Conservation (phyloP, 108 stramenopile species). For the Conticribra guillardii region DNA sequence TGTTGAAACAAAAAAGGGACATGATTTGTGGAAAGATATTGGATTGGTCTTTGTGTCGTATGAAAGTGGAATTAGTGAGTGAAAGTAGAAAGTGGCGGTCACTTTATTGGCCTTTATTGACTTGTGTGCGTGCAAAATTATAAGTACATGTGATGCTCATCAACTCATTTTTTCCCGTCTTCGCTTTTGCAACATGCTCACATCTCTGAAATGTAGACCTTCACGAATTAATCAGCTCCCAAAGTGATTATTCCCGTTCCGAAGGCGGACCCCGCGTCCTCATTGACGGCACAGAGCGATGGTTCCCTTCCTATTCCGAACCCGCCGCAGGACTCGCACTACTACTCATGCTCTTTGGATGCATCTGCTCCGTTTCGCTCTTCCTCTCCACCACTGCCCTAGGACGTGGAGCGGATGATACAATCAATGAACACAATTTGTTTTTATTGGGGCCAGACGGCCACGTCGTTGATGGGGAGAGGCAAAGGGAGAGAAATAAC, state of each 20-base stretch:
- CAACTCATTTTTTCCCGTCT: not conserved
- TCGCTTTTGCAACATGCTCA: not conserved
- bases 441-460: slow-evolving; percentile 26
- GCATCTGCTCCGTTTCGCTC: slow-evolving; percentile 39
- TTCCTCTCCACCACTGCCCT: slow-evolving; percentile 20
- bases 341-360: slow-evolving; percentile 43
- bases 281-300: slow-evolving; percentile 35
- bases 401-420: not conserved
- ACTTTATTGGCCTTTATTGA: not conserved
- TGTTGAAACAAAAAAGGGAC: not conserved
- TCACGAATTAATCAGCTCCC: slow-evolving; percentile 23
- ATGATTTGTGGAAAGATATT: slow-evolving; percentile 22
- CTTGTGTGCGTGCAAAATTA: no score
- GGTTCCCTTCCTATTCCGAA: slow-evolving; percentile 13
- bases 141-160: no score
- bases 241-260: slow-evolving; percentile 1
- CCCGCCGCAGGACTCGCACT: slow-evolving; percentile 35
- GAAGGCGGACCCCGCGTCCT: slow-evolving; percentile 37
- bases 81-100: not conserved
- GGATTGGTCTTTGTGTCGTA: slow-evolving; percentile 51
- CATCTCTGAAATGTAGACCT: slow-evolving; percentile 12
- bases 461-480: not conserved
- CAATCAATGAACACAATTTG: slow-evolving; percentile 12
- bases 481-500: not conserved
- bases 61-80: slow-evolving; percentile 35